These are phyloP conservation scores for Phytophthora pisi DNA, from an alignment of 352 stramenopile species.

Conservation along the genomic window DNA sequence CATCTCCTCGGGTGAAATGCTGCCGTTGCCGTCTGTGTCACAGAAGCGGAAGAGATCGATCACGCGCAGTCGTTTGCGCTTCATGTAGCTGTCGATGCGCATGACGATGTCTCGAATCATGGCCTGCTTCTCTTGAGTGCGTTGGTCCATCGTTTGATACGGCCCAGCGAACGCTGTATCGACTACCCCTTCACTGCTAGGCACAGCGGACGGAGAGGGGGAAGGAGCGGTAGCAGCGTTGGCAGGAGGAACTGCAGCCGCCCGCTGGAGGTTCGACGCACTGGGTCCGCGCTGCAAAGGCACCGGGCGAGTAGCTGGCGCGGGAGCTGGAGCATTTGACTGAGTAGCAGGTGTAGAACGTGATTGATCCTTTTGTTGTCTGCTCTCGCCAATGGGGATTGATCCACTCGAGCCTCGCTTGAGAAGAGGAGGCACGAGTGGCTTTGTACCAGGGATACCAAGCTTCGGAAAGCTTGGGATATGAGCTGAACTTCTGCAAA, in stretches of 20 bases:
- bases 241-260: not conserved
- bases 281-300: slow-evolving; percentile 29
- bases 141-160: slow-evolving; percentile 72
- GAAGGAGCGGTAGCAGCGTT: slow-evolving; percentile 6
- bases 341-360: slow-evolving; percentile 1
- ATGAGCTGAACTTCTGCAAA: slow-evolving; percentile 17
- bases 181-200: slow-evolving; percentile 16
- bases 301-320: not conserved
- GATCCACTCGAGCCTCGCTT: slow-evolving; percentile 38
- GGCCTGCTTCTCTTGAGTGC: slow-evolving; percentile 69
- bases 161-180: slow-evolving; percentile 53
- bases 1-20: slow-evolving; percentile 81
- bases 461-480: slow-evolving; percentile 61
- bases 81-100: slow-evolving; percentile 86
- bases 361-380: slow-evolving; percentile 16
- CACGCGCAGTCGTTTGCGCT: slow-evolving; percentile 80
- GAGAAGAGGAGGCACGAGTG: slow-evolving; percentile 30
- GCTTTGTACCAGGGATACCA: slow-evolving; percentile 54
- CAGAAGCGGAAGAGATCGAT: slow-evolving; percentile 90
- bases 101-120: slow-evolving; percentile 79
- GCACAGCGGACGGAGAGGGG: slow-evolving; percentile 12
- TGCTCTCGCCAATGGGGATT: slow-evolving; percentile 6
- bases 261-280: slow-evolving; percentile 11
- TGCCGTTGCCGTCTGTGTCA: slow-evolving; percentile 78
- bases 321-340: not conserved